Conservation (phyloP, 2,329 filamentous ascomycete genomes). For the Colletotrichum echinochloae region DNA sequence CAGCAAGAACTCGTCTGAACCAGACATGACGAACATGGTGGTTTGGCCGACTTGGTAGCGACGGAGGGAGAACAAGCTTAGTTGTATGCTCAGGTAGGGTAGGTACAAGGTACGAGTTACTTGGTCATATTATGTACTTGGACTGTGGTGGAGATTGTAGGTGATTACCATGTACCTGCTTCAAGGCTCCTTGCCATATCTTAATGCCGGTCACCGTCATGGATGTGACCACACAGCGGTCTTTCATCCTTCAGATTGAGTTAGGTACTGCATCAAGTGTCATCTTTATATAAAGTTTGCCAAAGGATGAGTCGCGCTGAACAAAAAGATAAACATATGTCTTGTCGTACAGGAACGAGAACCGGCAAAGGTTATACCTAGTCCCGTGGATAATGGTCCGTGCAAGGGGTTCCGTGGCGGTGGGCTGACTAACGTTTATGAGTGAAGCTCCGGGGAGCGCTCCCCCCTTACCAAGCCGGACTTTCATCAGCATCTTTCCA, state of each 20-base stretch:
- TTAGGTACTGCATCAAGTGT: too few species aligned
- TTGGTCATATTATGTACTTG: not conserved
- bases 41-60: too few species aligned
- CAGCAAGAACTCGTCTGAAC: not conserved
- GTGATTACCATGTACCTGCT: not conserved
- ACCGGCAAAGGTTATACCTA: not conserved
- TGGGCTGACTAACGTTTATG: slow-evolving; percentile 36
- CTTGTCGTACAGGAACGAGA: not conserved
- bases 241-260: not conserved
- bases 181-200: not conserved
- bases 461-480: slow-evolving; percentile 33
- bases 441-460: slow-evolving; percentile 30
- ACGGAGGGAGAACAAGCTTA: not conserved
- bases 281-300: not conserved
- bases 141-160: not conserved
- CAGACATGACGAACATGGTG: not conserved
- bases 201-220: not conserved
- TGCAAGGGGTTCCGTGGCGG: not conserved
- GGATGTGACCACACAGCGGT: not conserved
- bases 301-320: not conserved
- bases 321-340: not conserved
- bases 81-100: not conserved
- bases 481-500: not conserved
- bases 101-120: not conserved
- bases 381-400: slow-evolving; percentile 9